These are phyloP conservation scores for Alternaria viburni DNA, from an alignment of 2,329 filamentous ascomycete genomes.

Conservation along the genomic window DNA sequence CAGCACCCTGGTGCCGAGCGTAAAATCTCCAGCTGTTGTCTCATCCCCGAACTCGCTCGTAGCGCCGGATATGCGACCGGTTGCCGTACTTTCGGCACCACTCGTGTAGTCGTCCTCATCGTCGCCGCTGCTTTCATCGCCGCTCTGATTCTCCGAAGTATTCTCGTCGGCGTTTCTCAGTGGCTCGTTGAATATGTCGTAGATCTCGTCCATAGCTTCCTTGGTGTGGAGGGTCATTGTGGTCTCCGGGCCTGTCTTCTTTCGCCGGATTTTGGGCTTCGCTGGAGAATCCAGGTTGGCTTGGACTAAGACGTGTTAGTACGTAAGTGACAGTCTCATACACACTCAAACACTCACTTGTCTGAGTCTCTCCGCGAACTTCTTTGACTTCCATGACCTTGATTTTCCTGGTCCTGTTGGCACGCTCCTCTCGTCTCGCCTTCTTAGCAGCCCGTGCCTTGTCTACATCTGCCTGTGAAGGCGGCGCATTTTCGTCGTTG, in stretches of 20 bases:
- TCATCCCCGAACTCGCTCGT: slow-evolving; percentile 72
- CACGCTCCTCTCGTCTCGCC: slow-evolving; percentile 56
- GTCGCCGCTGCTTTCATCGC: slow-evolving; percentile 72
- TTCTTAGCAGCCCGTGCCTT: slow-evolving; percentile 63
- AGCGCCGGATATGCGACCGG: slow-evolving; percentile 70
- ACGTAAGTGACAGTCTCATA: not conserved
- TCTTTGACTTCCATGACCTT: slow-evolving; percentile 73
- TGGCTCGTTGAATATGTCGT: slow-evolving; percentile 94
- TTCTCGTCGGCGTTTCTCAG: slow-evolving; percentile 60
- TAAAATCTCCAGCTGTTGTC: slow-evolving; percentile 59
- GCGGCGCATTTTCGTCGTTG: slow-evolving; percentile 57
- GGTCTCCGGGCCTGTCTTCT: slow-evolving; percentile 77
- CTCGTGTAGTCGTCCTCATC: slow-evolving; percentile 74
- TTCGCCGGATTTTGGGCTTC: slow-evolving; percentile 73
- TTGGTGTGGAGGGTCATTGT: slow-evolving; percentile 98
- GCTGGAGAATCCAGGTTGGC: slow-evolving; percentile 89
- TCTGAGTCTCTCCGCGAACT: slow-evolving; percentile 85
- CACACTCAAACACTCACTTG: slow-evolving; percentile 66
- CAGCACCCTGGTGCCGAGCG: slow-evolving; percentile 46
- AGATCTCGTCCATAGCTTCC: slow-evolving; percentile 96
- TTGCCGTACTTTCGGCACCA: slow-evolving; percentile 81
- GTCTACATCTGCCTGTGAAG: slow-evolving; percentile 56
- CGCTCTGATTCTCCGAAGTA: slow-evolving; percentile 64
- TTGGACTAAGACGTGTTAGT: slow-evolving; percentile 68
- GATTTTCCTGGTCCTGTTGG: slow-evolving; percentile 62